Percentiles rank a stretch among this genome's conserved stretches.
These are phyloP conservation scores for Hyparrhenia diplandra DNA, from an alignment of 176 grass and related monocot species.

Conservation along the genomic window DNA sequence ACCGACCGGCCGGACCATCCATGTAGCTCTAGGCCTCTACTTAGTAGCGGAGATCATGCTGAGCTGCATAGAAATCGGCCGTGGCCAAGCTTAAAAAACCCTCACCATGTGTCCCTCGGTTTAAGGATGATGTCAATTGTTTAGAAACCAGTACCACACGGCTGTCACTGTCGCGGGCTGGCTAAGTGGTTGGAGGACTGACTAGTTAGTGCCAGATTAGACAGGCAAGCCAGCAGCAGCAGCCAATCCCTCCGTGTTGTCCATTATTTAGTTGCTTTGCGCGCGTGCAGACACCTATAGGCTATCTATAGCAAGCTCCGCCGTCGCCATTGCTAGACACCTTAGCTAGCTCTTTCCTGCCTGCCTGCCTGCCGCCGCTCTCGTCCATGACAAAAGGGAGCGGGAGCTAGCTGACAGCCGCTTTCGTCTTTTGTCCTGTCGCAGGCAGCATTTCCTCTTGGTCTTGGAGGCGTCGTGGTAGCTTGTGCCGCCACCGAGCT, in stretches of 20 bases:
- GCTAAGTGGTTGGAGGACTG: slow-evolving; percentile 40
- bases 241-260: slow-evolving; percentile 26
- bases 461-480: not conserved
- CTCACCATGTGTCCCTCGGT: slow-evolving; percentile 26
- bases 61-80: not conserved
- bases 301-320: not conserved
- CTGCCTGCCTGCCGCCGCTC: no score
- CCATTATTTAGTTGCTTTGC: slow-evolving; percentile 50
- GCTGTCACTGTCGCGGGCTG: slow-evolving; percentile 20
- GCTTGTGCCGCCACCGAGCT: not conserved
- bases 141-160: not conserved
- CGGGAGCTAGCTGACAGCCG: slow-evolving; percentile 34
- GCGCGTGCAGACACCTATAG: slow-evolving; percentile 21
- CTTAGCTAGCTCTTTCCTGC: slow-evolving; percentile 4
- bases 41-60: slow-evolving; percentile 34
- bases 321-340: not conserved
- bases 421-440: slow-evolving; percentile 27
- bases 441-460: slow-evolving; percentile 47
- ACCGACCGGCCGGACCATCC: not conserved
- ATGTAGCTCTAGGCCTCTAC: not conserved
- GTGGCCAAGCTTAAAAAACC: slow-evolving; percentile 43
- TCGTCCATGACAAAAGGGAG: slow-evolving; percentile 8
- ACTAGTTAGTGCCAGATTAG: slow-evolving; percentile 47
- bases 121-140: slow-evolving; percentile 15
- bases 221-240: slow-evolving; percentile 25